Base-by-base conservation (phyloP, 1,284 basidiomycete genomes). In the Cryptococcus sp. region DNA sequence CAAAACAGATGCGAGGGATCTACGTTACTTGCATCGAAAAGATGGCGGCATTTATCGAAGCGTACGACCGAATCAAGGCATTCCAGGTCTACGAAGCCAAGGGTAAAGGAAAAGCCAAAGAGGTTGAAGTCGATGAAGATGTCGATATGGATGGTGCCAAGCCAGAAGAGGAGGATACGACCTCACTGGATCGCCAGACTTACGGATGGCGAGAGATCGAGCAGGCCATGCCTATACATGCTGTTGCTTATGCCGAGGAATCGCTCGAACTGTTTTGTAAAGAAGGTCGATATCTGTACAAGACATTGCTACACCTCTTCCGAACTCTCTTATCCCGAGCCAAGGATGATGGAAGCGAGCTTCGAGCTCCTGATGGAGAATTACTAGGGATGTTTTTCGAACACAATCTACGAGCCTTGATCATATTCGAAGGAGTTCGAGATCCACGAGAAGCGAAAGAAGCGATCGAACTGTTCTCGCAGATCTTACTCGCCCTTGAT, bases 261-360 rank as follows among this genome's bases (percentile, higher is more conserved):
- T 87, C 85, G 49, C 80, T 85, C 0, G 89, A 91, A 55, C 84
- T 57, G 82, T 63, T 82, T 84, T 52, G 78, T 84, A 46, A 82
- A 65, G 93, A 93, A 64, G 87, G 86, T 39, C 86, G 91, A 36
- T 82, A 86, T 54, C 79, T 98, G 21, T 88, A 92, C 72, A 86
- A 91, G 56, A 89, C 91, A 14, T 80, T 98, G 45, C 80, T 97
- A 14, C 91, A 92, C 62, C 91, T 89, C 5, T 87, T 97, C 74
- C 87, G 93, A 49, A 85, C 87, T 1, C 84, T 88, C 56, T 80
- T 98, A 11, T 79, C 81, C 23, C 83, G 85, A 22, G 78, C 98
- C 56, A 87, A 87, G 60, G 88, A 87, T 68, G 83, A 85, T 56
- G 87, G 91, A 21, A 85, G 84, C 7, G 83, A 85, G 0, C 76